These are phyloP conservation scores for Clonostachys byssicola DNA, from an alignment of 2,329 filamentous ascomycete species.

Conservation along the genomic window DNA sequence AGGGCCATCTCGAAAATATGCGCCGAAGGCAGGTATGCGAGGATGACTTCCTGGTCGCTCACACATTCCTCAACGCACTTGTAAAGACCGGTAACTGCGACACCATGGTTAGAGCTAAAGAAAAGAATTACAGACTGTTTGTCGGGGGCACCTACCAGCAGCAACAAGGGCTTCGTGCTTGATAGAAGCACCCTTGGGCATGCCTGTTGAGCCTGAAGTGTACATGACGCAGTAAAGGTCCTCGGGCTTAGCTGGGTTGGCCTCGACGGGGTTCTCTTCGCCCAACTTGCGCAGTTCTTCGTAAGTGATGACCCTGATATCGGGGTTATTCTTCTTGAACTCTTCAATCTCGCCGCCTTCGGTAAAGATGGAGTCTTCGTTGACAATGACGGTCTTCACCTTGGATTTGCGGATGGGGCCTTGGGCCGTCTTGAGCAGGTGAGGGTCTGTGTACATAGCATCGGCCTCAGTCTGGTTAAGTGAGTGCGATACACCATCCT, in stretches of 20 bases:
- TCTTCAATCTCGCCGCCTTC: conserved; percentile 45
- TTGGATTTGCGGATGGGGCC: conserved; percentile 51
- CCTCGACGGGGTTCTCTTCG: conserved; percentile 65
- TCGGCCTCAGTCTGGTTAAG: conserved; percentile 75
- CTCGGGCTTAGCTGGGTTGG: conserved; percentile 66
- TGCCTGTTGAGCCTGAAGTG: conserved; percentile 85
- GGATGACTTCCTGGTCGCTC: conserved; percentile 70
- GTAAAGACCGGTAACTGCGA: conserved; percentile 70
- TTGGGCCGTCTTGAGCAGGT: conserved; percentile 61
- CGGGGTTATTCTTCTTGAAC: conserved; percentile 52
- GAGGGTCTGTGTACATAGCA: conserved; percentile 83
- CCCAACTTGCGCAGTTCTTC: conserved; percentile 53
- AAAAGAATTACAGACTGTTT: not conserved
- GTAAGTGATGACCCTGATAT: conserved; percentile 48
- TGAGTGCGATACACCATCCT: conserved; percentile 80
- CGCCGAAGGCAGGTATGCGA: conserved; percentile 90
- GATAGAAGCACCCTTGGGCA: conserved; percentile 84
- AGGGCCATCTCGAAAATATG: conserved; percentile 97
- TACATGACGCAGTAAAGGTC: conserved; percentile 84
- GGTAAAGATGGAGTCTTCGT: conserved; percentile 49
- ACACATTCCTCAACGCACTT: conserved; percentile 75
- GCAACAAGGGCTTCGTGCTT: conserved; percentile 78
- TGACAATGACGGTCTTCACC: conserved; percentile 60
- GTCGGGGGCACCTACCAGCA: conserved; percentile 43
- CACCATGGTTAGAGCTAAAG: not conserved